Evolutionary conservation across 2,329 filamentous ascomycete species (phyloP).

Genomic region (Claviceps cyperi): DNA sequence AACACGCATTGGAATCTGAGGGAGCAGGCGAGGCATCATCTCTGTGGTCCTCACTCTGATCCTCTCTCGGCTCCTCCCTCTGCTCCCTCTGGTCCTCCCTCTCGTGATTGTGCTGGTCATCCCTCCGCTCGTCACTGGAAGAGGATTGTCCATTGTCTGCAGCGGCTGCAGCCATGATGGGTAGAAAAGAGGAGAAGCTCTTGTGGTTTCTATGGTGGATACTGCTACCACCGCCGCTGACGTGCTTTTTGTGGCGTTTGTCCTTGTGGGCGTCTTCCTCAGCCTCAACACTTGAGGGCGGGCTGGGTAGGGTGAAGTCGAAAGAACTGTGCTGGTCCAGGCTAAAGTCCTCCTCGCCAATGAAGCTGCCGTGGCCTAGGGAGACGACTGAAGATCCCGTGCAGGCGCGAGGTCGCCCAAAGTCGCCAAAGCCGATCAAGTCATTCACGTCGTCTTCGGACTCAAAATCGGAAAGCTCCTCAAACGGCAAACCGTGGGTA

Average conservation of each 20-base stretch:
- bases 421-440: conserved; percentile 51
- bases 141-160: conserved; percentile 20
- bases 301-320: conserved; percentile 47
- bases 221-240: conserved; percentile 33
- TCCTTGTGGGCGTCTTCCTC: conserved; percentile 32
- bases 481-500: conserved; percentile 56
- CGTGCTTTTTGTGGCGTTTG: conserved; percentile 42
- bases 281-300: conserved; percentile 26
- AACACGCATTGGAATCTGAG: conserved; percentile 24
- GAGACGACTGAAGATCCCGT: conserved; percentile 55
- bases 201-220: conserved; percentile 24
- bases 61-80: no score
- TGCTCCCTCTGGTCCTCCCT: no score
- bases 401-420: conserved; percentile 54
- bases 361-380: conserved; percentile 62
- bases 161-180: conserved; percentile 29
- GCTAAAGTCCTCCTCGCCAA: conserved; percentile 63
- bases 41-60: conserved; percentile 19
- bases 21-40: conserved; percentile 22
- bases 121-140: conserved; percentile 21
- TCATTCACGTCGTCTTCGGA: conserved; percentile 73
- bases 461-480: conserved; percentile 79
- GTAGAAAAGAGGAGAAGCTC: conserved; percentile 18
- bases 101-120: conserved; percentile 1
- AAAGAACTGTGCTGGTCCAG: conserved; percentile 55